Base-by-base conservation (phyloP, 1,284 basidiomycete genomes). In the Ustanciosporium gigantosporum region DNA sequence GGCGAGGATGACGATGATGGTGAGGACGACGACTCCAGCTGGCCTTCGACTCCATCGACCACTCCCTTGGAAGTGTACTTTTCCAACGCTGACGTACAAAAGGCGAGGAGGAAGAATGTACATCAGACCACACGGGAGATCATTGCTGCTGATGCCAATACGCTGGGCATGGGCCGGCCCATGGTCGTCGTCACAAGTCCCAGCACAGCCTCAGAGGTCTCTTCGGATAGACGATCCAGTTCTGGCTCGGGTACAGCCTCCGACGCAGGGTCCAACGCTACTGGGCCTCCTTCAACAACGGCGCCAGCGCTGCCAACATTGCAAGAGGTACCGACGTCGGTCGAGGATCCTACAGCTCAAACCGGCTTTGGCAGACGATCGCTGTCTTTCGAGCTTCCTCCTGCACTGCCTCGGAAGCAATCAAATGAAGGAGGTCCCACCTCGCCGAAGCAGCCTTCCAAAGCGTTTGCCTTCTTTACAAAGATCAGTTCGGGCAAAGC, bases 161-260 rank as follows among this genome's bases (percentile, higher is more conserved):
- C 39, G 14, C 48, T 48, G 2, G 52, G 52, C 2, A 62, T 62
- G 59, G 52, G 52, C 14, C 34, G 51, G 20, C 59, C 59, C 4
- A 62, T 57, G 52, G 59, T 62, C 2, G 59, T 62, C 6, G 59
- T 62, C 4, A 62, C 59, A 2, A 62, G 59, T 24, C 59, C 59
- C 8, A 56, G 52, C 31, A 62, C 52, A 5, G 59, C 48, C 1
- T 51, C 47, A 2, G 59, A 62, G 15, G 59, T 62, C 13, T 62
- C 59, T 13, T 62, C 59, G 2, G 59, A 48, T 19, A 51, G 44
- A 34, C 41, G 50, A 21, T 60, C 50, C 11, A 60, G 50, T 19
- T 48, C 57, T 4, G 50, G 57, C n/a, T 53, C 57, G 4, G 48
- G 41, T 1, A 48, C 57, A 8, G 46, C 41, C 7, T 42, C 43